These are phyloP conservation scores for Allodekkera sacchari DNA, from an alignment of 805 yeast species.

Conservation along the genomic window DNA sequence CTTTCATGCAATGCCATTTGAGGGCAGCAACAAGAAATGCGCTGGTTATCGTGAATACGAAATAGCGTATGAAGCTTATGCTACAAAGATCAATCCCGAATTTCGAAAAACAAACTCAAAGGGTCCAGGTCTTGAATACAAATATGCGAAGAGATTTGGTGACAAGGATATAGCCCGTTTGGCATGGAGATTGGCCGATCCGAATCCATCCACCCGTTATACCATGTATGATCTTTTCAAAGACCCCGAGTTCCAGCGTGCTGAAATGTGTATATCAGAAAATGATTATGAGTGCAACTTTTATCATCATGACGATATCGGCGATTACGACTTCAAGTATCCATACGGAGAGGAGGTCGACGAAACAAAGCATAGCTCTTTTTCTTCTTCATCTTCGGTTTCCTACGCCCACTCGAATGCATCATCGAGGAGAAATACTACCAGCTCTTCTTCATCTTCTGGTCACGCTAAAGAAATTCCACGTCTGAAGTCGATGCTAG, in stretches of 20 bases:
- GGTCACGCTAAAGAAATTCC: neutral
- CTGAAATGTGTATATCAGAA: slow-evolving; percentile 61
- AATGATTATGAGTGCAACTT: slow-evolving; percentile 19
- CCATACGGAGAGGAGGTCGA: slow-evolving; percentile 1
- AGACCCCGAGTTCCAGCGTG: slow-evolving; percentile 58
- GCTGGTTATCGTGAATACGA: slow-evolving; percentile 53
- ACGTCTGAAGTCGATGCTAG: slow-evolving; percentile 3
- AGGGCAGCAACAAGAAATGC: slow-evolving; percentile 34
- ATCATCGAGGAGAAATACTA: slow-evolving; percentile 3
- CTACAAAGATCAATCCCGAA: slow-evolving; percentile 16
- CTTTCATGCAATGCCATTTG: slow-evolving; percentile 55
- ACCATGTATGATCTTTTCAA: slow-evolving; percentile 46
- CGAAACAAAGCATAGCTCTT: neutral
- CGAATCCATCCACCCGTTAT: slow-evolving; percentile 48
- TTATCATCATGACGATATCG: slow-evolving; percentile 7
- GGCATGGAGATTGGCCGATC: slow-evolving; percentile 75
- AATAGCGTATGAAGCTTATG: slow-evolving; percentile 28
- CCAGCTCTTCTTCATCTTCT: slow-evolving; percentile 2
- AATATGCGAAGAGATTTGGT: slow-evolving; percentile 57
- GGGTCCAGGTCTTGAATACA: slow-evolving; percentile 72
- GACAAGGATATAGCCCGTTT: slow-evolving; percentile 58
- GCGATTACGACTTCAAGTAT: slow-evolving; percentile 1
- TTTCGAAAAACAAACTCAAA: slow-evolving; percentile 34
- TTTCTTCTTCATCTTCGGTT: slow-evolving; percentile 9
- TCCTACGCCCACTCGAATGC: neutral